Evolutionary conservation across 495 filamentous ascomycete species (phyloP).

Genomic region (Penicillium angulare): DNA sequence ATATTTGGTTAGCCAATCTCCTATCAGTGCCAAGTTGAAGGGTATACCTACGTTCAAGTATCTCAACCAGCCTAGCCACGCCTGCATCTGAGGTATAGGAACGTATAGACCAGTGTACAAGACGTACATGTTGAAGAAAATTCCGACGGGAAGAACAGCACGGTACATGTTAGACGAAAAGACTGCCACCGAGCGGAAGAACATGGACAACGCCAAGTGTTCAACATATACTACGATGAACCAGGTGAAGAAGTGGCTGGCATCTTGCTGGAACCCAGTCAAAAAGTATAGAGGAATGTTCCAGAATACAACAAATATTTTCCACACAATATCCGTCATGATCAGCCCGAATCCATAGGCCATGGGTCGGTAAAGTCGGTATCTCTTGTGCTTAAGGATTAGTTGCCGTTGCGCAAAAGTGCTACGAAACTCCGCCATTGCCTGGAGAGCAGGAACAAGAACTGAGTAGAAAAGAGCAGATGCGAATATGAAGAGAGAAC

Average conservation of each 20-base stretch:
- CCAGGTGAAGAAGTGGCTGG: slow-evolving; percentile 69
- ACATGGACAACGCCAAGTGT: slow-evolving; percentile 65
- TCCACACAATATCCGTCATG: slow-evolving; percentile 17
- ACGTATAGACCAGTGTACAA: slow-evolving; percentile 92
- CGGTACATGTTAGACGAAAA: slow-evolving; percentile 74
- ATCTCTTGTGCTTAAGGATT: slow-evolving; percentile 15
- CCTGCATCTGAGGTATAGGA: slow-evolving; percentile 66
- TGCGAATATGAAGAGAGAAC: slow-evolving; percentile 1
- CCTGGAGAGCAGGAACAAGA: slow-evolving; percentile 13
- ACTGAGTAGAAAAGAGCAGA: slow-evolving; percentile 15
- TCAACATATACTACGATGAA: slow-evolving; percentile 61
- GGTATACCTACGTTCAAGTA: slow-evolving; percentile 59
- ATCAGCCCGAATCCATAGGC: slow-evolving; percentile 12
- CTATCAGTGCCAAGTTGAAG: no score
- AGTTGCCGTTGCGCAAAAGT: slow-evolving; percentile 15
- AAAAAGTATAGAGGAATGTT: slow-evolving; percentile 68
- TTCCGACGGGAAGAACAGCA: slow-evolving; percentile 81
- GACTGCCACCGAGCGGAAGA: slow-evolving; percentile 81
- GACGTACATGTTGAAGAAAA: slow-evolving; percentile 72
- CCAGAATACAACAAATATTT: not conserved
- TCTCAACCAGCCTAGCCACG: slow-evolving; percentile 84
- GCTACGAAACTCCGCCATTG: slow-evolving; percentile 13
- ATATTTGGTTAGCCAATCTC: no score
- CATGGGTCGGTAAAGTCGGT: slow-evolving; percentile 11
- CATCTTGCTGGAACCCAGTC: slow-evolving; percentile 71